Conservation (phyloP, 2,329 filamentous ascomycete species). For the Aspergillus quadrilineatus region DNA sequence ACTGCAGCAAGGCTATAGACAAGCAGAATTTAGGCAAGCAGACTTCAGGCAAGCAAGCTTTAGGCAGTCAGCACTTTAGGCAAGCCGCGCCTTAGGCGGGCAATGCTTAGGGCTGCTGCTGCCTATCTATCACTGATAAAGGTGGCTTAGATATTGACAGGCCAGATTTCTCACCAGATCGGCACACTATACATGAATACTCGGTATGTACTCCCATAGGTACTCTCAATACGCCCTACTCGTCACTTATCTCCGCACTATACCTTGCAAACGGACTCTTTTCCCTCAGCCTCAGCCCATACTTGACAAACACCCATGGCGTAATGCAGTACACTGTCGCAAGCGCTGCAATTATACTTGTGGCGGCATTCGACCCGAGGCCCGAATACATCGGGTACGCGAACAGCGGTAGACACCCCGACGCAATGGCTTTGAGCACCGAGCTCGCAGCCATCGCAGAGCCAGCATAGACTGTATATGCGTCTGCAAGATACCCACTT, state of each 20-base stretch:
- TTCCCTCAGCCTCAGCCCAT: constrained; percentile 15
- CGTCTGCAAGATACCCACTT: constrained; percentile 18
- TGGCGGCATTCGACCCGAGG: constrained; percentile 16
- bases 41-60: no score
- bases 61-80: no score
- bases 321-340: constrained; percentile 18
- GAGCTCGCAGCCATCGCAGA: constrained; percentile 15
- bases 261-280: constrained; percentile 33
- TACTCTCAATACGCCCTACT: background rate
- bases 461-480: constrained; percentile 17
- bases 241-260: background rate
- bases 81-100: no score
- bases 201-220: no score
- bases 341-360: constrained; percentile 17
- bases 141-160: no score
- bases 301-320: constrained; percentile 15
- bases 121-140: no score
- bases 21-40: no score
- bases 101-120: no score
- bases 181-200: no score
- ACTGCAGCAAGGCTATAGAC: no score
- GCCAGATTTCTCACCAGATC: no score
- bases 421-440: constrained; percentile 9
- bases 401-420: constrained; percentile 16
- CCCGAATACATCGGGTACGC: constrained; percentile 16